These are phyloP conservation scores for Hyphodiscus hymeniophilus DNA, from an alignment of 495 filamentous ascomycete genomes.

Conservation along the genomic window DNA sequence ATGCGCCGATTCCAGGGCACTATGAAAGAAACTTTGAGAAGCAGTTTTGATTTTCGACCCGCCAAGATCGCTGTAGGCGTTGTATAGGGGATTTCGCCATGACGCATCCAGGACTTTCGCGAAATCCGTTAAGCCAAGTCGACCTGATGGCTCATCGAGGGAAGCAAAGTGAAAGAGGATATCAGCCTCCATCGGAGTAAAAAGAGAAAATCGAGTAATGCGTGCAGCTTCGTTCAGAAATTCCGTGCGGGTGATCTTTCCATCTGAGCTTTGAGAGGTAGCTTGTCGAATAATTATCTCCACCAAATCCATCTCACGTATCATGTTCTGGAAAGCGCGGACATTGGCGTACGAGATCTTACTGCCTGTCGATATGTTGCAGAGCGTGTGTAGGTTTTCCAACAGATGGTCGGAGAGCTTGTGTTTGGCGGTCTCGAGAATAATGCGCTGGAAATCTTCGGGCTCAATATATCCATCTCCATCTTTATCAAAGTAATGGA, in stretches of 20 bases:
- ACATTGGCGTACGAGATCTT: slow-evolving; percentile 98
- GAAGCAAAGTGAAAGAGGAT: slow-evolving; percentile 98
- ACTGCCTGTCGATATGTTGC: slow-evolving; percentile 85
- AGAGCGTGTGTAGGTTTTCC: slow-evolving; percentile 87
- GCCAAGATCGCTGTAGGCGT: slow-evolving; percentile 31
- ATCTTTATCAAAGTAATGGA: slow-evolving; percentile 84
- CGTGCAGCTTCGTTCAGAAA: slow-evolving; percentile 92
- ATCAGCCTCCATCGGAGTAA: slow-evolving; percentile 98
- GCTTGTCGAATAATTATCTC: slow-evolving; percentile 86
- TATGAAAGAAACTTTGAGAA: slow-evolving; percentile 43
- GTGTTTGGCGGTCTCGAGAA: slow-evolving; percentile 84
- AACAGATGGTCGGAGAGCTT: slow-evolving; percentile 96
- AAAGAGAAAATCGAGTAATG: slow-evolving; percentile 83
- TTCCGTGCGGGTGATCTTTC: slow-evolving; percentile 87
- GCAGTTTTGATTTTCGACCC: slow-evolving; percentile 40
- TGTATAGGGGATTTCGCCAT: slow-evolving; percentile 54
- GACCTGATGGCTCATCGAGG: slow-evolving; percentile 76
- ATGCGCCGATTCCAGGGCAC: slow-evolving; percentile 69
- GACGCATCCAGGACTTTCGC: slow-evolving; percentile 89
- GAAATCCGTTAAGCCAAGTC: slow-evolving; percentile 78
- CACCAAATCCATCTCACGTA: slow-evolving; percentile 94
- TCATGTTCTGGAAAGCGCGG: slow-evolving; percentile 92
- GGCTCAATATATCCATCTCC: slow-evolving; percentile 97
- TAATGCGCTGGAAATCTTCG: slow-evolving; percentile 93
- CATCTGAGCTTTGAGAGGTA: slow-evolving; percentile 72